Conservation (phyloP, 2,329 filamentous ascomycete genomes). For the Huntiella decipiens region DNA sequence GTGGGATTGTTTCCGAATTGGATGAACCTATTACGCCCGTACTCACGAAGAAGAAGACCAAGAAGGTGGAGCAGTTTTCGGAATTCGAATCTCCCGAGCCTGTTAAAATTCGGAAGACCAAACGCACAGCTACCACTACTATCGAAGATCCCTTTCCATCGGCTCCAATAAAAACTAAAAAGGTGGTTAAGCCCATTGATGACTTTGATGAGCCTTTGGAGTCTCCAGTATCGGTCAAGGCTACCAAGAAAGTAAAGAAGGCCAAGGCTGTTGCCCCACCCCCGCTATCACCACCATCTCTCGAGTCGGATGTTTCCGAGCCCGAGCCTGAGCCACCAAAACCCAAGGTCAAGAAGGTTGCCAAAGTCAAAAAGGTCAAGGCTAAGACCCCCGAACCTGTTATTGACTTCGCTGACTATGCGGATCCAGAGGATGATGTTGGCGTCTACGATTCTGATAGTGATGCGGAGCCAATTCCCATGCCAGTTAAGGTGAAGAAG, state of each 20-base stretch:
- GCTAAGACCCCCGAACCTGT: slow-evolving; percentile 3
- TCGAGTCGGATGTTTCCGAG: slow-evolving; percentile 13
- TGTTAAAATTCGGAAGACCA: neutral
- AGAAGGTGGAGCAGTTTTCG: neutral
- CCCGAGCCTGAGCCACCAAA: slow-evolving; percentile 12
- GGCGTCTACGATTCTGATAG: neutral
- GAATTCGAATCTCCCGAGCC: neutral
- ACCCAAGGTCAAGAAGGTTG: slow-evolving; percentile 3
- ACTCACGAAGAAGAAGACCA: neutral
- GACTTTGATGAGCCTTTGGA: neutral
- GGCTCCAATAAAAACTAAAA: slow-evolving; percentile 4
- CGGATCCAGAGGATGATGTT: slow-evolving; percentile 2
- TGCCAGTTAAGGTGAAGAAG: slow-evolving; percentile 12
- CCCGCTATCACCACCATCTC: slow-evolving; percentile 14
- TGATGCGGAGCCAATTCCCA: slow-evolving; percentile 13
- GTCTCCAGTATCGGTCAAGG: neutral
- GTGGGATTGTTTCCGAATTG: neutral
- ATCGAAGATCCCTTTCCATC: slow-evolving; percentile 3
- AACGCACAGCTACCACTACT: neutral
- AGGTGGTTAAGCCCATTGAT: neutral
- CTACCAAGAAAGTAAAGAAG: neutral
- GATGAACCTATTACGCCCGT: neutral
- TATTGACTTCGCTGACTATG: slow-evolving; percentile 1
- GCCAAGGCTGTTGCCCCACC: slow-evolving; percentile 11
- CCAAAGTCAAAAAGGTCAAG: slow-evolving; percentile 3